A percentile compares a stretch with the other conserved stretches of the same genome.
These are phyloP conservation scores for Climacium dendroides DNA, from an alignment of 225 moss, liverwort and hornwort species.

Conservation along the genomic window DNA sequence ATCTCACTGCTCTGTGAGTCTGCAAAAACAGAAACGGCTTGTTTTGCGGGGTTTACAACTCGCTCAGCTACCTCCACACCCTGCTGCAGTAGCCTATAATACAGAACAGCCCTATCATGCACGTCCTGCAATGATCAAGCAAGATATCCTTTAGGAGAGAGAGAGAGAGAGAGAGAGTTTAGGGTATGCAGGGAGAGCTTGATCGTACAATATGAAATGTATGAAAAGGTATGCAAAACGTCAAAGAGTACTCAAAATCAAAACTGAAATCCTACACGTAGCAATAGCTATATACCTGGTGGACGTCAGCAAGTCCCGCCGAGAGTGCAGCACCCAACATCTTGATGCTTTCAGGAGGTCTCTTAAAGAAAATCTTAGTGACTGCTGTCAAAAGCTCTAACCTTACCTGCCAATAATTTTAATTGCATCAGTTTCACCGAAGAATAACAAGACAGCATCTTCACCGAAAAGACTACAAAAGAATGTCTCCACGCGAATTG, in stretches of 20 bases:
- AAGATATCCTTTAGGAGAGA: not conserved
- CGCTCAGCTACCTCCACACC: slow-evolving; percentile 83
- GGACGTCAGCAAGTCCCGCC: slow-evolving; percentile 69
- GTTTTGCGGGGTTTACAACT: slow-evolving; percentile 82
- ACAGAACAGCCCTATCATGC: slow-evolving; percentile 88
- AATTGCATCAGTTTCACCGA: not conserved
- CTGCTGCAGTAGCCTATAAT: slow-evolving; percentile 85
- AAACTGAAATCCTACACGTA: not conserved
- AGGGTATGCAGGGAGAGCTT: not conserved
- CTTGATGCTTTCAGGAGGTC: slow-evolving; percentile 79
- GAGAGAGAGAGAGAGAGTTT: not conserved
- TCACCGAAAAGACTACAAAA: not conserved
- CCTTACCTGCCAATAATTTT: slow-evolving; percentile 47
- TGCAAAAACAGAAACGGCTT: slow-evolving; percentile 91
- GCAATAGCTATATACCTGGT: slow-evolving; percentile 48
- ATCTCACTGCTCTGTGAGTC: slow-evolving; percentile 84
- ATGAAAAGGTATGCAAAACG: not conserved
- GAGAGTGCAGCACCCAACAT: slow-evolving; percentile 77
- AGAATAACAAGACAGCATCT: not conserved
- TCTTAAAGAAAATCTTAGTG: slow-evolving; percentile 80
- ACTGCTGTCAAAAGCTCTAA: slow-evolving; percentile 89
- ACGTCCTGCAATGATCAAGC: slow-evolving; percentile 60
- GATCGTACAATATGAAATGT: not conserved
- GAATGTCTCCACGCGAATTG: not conserved
- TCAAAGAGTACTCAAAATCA: not conserved